These are phyloP conservation scores for Bolboschoenus planiculmis DNA, from an alignment of 176 grass and related monocot genomes.

Conservation along the genomic window DNA sequence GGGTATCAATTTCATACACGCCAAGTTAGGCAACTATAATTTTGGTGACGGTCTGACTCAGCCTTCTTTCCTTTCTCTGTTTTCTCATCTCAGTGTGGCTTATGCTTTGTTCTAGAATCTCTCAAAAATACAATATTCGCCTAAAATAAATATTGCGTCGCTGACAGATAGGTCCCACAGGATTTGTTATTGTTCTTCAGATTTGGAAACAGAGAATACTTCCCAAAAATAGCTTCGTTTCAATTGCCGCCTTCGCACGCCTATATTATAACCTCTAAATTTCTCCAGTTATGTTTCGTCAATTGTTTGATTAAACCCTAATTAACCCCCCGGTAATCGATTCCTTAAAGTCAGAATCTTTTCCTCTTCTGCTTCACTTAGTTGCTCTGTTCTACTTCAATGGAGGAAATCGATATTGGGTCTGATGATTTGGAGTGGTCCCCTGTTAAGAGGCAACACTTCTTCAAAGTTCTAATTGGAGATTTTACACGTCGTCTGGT, in stretches of 20 bases:
- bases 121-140: too few relatives aligned
- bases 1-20: too few relatives aligned
- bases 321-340: not conserved
- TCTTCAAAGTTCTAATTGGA: conserved; percentile 25
- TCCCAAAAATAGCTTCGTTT: not conserved
- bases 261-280: not conserved
- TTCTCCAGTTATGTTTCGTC: not conserved
- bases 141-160: too few relatives aligned
- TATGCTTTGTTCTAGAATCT: too few relatives aligned
- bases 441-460: conserved; percentile 1
- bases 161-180: not conserved
- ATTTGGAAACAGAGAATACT: not conserved
- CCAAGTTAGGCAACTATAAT: too few relatives aligned
- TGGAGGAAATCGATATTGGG: not conserved
- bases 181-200: not conserved
- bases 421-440: conserved; percentile 12
- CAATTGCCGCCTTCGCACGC: not conserved
- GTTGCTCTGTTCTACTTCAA: not conserved
- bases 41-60: too few relatives aligned
- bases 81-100: too few relatives aligned
- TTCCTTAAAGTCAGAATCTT: not conserved
- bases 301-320: not conserved
- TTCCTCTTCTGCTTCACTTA: not conserved
- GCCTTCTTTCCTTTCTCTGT: too few relatives aligned
- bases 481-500: conserved; percentile 5